Evolutionary conservation across 345 rosid species (phyloP), one percentile per base, ranked within the genome.

Genomic region (Cardamine chenopodiifolia): DNA sequence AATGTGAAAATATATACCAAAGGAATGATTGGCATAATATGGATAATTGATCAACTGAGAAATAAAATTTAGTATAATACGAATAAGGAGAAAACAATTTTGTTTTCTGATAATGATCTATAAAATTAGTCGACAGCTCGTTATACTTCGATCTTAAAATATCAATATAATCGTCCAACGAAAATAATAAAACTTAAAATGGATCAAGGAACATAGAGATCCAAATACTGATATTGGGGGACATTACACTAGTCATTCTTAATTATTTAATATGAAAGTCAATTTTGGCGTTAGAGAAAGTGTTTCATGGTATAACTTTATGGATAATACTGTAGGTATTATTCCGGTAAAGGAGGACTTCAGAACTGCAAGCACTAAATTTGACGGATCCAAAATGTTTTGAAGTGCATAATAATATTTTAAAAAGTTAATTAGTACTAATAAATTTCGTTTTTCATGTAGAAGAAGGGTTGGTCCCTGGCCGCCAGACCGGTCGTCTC

Each of bases 401-500:
- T 45, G 17, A 29, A 5, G 45, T 66, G 59, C 70, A 32, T n/a
- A n/a, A n/a, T n/a, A n/a, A n/a, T n/a, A n/a, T n/a, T n/a, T n/a
- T n/a, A n/a, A n/a, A n/a, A n/a, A n/a, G n/a, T n/a, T n/a, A n/a
- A n/a, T n/a, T 31, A 48, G 45, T 35, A 37, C 17, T 44, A 59
- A 71, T 18, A 60, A 62, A 50, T 37, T 50, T 50, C 12, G 53
- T 62, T 62, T 52, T 69, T 19, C 53, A 19, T 19, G 29, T 39
- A 29, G 62, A 50, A 28, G 53, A 73, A 60, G 62, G 31, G 40
- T 39, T 53, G 74, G 74, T 61, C 74, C 56, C 57, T 61, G 20
- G 74, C 79, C 57, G 74, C 70, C 70, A 75, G 50, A 75, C 70
- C 64, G 62, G 70, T 61, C 57, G 42, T 39, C 40, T 39, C 28